Percentiles rank a stretch among this genome's conserved stretches.
These are phyloP conservation scores for Aspergillus novoparasiticus DNA, from an alignment of 2,329 filamentous ascomycete species.

Conservation along the genomic window DNA sequence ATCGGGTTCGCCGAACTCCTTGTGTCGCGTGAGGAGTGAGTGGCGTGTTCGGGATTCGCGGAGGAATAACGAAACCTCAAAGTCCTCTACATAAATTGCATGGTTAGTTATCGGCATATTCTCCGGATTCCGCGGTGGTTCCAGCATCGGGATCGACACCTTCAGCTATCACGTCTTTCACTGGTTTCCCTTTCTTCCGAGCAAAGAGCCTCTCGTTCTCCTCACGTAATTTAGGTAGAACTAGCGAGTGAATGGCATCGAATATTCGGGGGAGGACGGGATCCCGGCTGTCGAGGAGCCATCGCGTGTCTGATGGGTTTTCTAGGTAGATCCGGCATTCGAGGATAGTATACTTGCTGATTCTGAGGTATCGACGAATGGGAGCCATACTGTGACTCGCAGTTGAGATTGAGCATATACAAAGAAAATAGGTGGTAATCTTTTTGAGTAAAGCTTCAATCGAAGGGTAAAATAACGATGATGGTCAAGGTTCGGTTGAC, in stretches of 20 bases:
- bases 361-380: slow-evolving; percentile 83
- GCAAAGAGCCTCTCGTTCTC: slow-evolving; percentile 65
- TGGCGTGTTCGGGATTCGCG: slow-evolving; percentile 84
- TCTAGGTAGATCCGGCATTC: slow-evolving; percentile 97
- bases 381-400: slow-evolving; percentile 69
- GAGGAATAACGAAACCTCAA: slow-evolving; percentile 92
- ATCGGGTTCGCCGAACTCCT: slow-evolving; percentile 65
- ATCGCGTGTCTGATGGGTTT: slow-evolving; percentile 77
- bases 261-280: slow-evolving; percentile 81
- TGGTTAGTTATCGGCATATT: slow-evolving; percentile 1
- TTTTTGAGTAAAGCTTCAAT: neutral
- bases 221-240: slow-evolving; percentile 88
- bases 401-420: neutral
- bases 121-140: neutral
- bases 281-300: slow-evolving; percentile 79
- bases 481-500: neutral
- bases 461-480: neutral
- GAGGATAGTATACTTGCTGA: slow-evolving; percentile 91
- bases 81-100: slow-evolving; percentile 68
- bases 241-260: slow-evolving; percentile 78
- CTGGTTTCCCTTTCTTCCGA: slow-evolving; percentile 75
- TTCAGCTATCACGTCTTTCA: slow-evolving; percentile 84
- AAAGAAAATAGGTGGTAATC: neutral
- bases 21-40: slow-evolving; percentile 82
- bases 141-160: slow-evolving; percentile 53